Evolutionary conservation across 306 rosid genomes (phyloP), one percentile per base, ranked within the genome.

Genomic region (Malus sieversii): DNA sequence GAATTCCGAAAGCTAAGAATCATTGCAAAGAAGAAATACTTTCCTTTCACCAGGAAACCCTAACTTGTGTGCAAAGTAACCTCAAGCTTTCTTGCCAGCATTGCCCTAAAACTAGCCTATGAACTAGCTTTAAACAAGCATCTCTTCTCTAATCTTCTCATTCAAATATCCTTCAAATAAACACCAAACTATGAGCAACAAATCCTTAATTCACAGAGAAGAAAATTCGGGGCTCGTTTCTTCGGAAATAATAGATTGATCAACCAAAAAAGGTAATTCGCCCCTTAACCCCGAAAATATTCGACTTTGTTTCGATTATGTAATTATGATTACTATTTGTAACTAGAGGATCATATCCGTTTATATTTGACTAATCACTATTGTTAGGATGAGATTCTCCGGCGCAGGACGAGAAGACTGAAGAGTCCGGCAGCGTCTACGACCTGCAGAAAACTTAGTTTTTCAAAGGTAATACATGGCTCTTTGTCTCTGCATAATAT

Each of bases 51-150:
- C 13, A 77, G 69, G 68, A 83, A 74, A 83, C 29, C 74, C 40
- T 59, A 4, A 57, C 82, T 81, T 92, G 45, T 79, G 85, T 92
- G 89, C 93, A 87, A 94, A 85, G 96, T 76, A 86, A 85, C 77
- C 78, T 32, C 35, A 59, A 85, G 83, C 75, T 86, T 81, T 81
- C 89, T 87, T 81, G 71, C 68, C 75, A 53, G 66, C 58, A 45
- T 66, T 42, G 85, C 83, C 77, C 73, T 53, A 71, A 71, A 35
- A 25, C 33, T 44, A 75, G n/a, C 40, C 78, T 33, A 52, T 15
- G 72, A 70, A n/a, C 25, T 68, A 79, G 75, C 70, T 64, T 71
- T 77, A n/a, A 22, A 33, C 38, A 77, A 70, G 57, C 70, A 65
- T 66, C 45, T 60, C 73, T 74, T 60, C 63, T 44, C 16, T n/a